A percentile compares a stretch with the other conserved stretches of the same genome.
phyloP scores from a whole-genome alignment of 2,329 filamentous ascomycete genomes.

The Beauveria bassiana region DNA sequence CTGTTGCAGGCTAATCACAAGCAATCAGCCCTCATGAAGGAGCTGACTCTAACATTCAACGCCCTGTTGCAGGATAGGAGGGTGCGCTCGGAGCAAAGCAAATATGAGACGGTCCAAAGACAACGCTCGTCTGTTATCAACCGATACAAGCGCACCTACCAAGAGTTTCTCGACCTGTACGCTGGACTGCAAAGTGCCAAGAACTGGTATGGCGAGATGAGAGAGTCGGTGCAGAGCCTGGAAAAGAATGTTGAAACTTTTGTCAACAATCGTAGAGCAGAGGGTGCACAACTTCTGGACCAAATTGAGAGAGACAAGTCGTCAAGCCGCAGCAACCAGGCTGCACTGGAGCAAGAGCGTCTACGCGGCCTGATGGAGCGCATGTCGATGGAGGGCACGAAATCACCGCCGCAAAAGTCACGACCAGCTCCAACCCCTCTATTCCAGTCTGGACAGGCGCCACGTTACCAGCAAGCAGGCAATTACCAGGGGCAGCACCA shows the following conservation, averaged over 20 bases:
- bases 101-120: constrained; percentile 81
- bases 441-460: constrained; percentile 39
- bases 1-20: constrained; percentile 92
- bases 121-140: constrained; percentile 74
- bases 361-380: constrained; percentile 88
- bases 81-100: constrained; percentile 87
- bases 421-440: constrained; percentile 33
- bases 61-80: constrained; percentile 87
- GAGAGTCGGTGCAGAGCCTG: constrained; percentile 82
- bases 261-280: constrained; percentile 85
- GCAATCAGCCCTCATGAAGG: constrained; percentile 88
- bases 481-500: constrained; percentile 52
- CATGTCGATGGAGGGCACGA: constrained; percentile 72
- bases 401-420: constrained; percentile 25
- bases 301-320: constrained; percentile 78
- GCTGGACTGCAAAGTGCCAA: constrained; percentile 82
- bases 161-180: constrained; percentile 84
- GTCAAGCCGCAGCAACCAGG: constrained; percentile 49
- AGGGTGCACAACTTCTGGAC: constrained; percentile 81
- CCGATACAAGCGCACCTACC: constrained; percentile 84
- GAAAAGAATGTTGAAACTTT: constrained; percentile 96
- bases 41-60: constrained; percentile 81
- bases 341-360: constrained; percentile 81
- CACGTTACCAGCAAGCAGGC: constrained; percentile 43
- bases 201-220: constrained; percentile 93